Conservation (phyloP, 768 basidiomycete species). For the Nevesoporus exiguus region DNA sequence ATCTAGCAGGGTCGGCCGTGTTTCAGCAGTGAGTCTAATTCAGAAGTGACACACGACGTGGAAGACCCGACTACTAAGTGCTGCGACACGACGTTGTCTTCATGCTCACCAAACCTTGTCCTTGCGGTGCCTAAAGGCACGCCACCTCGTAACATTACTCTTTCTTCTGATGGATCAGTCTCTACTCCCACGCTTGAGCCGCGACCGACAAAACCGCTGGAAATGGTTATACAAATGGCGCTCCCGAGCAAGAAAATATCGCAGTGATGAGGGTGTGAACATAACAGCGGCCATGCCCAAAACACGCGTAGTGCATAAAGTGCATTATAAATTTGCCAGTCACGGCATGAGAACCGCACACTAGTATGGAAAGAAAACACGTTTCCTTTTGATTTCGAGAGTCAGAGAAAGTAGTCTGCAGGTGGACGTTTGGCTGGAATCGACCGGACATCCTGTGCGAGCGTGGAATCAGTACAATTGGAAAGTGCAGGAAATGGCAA, state of each 20-base stretch:
- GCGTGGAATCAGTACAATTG: slow-evolving; percentile 2
- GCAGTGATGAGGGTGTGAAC: slow-evolving; percentile 24
- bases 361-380: slow-evolving; percentile 17
- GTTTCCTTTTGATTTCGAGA: slow-evolving; percentile 4
- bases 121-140: slow-evolving; percentile 31
- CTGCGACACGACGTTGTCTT: slow-evolving; percentile 9
- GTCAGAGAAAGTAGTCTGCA: slow-evolving; percentile 80
- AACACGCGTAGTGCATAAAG: slow-evolving; percentile 23
- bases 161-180: slow-evolving; percentile 17
- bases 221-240: slow-evolving; percentile 12
- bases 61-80: not conserved
- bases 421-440: slow-evolving; percentile 83
- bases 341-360: slow-evolving; percentile 16
- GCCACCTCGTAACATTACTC: slow-evolving; percentile 13
- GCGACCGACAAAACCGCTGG: slow-evolving; percentile 5
- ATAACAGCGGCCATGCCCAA: slow-evolving; percentile 24
- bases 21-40: slow-evolving; percentile 6
- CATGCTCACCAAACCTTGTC: slow-evolving; percentile 23
- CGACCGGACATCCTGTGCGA: slow-evolving; percentile 67
- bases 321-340: slow-evolving; percentile 9
- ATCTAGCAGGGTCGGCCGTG: slow-evolving; percentile 10
- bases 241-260: slow-evolving; percentile 20
- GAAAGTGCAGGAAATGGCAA: not conserved
- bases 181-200: slow-evolving; percentile 19
- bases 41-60: slow-evolving; percentile 2